Conservation (phyloP, 2,329 filamentous ascomycete genomes). For the Fusarium chuoi region DNA sequence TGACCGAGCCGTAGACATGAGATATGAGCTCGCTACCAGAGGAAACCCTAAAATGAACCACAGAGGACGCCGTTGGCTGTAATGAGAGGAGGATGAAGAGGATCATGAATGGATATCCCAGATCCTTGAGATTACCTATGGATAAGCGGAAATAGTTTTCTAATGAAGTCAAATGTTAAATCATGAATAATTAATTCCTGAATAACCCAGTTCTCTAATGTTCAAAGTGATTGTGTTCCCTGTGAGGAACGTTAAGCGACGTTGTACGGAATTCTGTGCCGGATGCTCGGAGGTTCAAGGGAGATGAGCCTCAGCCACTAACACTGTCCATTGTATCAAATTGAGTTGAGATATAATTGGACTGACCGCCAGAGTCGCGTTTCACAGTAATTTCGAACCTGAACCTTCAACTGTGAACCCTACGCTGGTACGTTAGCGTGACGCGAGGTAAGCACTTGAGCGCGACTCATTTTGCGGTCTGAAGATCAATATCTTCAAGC, state of each 20-base stretch:
- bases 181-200: not conserved
- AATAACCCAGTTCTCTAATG: rapidly evolving
- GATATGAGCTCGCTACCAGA: conserved; percentile 22
- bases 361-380: rapidly evolving
- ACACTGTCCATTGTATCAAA: rapidly evolving
- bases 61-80: conserved; percentile 24
- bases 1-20: conserved; percentile 38
- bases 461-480: not conserved
- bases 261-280: rapidly evolving
- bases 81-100: conserved; percentile 15
- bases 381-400: not conserved
- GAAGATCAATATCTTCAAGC: not conserved
- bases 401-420: not conserved
- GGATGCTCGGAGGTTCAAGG: not conserved
- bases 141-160: conserved; percentile 30
- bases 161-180: conserved; percentile 27
- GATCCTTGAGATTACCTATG: conserved; percentile 17
- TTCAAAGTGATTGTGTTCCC: not conserved
- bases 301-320: not conserved
- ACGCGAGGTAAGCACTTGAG: not conserved
- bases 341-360: not conserved
- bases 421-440: not conserved
- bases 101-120: conserved; percentile 23
- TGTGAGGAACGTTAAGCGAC: rapidly evolving
- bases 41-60: conserved; percentile 23